Conservation (phyloP, 2,329 filamentous ascomycete species). For the Neurospora crassa region DNA sequence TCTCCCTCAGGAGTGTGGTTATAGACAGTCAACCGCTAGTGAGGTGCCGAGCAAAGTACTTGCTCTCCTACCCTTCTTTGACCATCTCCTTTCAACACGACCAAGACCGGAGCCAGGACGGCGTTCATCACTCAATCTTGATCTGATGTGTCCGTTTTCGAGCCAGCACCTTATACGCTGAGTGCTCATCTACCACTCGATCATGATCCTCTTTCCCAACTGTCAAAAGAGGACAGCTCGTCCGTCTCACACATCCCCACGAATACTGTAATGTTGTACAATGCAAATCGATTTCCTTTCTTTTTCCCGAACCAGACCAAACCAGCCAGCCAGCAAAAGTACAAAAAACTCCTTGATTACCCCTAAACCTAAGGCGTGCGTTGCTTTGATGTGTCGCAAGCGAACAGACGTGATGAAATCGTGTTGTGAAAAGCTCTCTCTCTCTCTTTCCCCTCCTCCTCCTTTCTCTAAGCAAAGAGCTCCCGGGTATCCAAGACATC, state of each 20-base stretch:
- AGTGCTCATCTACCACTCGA: conserved; percentile 41
- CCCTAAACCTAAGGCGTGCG: not conserved
- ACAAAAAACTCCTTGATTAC: not conserved
- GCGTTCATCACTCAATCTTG: not conserved
- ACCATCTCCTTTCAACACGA: conserved; percentile 3
- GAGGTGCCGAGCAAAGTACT: not conserved
- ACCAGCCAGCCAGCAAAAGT: not conserved
- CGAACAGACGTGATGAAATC: not conserved
- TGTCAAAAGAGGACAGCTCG: not conserved
- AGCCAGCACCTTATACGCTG: conserved; percentile 38
- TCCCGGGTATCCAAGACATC: conserved; percentile 60
- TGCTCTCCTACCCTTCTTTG: not conserved
- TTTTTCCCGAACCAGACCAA: not conserved
- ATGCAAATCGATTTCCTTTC: not conserved
- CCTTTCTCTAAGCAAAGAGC: conserved; percentile 18
- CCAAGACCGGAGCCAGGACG: not conserved
- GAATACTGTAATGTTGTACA: not conserved
- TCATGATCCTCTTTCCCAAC: conserved; percentile 24
- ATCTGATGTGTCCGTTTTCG: not conserved
- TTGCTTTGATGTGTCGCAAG: not conserved
- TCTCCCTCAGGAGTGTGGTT: not conserved
- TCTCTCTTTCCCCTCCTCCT: not conserved
- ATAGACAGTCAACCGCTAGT: not conserved
- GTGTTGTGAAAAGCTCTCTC: not conserved
- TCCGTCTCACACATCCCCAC: not conserved